phyloP scores from a whole-genome alignment of 371 early-diverging fungal genomes.

The Saksenaea vasiformis region DNA sequence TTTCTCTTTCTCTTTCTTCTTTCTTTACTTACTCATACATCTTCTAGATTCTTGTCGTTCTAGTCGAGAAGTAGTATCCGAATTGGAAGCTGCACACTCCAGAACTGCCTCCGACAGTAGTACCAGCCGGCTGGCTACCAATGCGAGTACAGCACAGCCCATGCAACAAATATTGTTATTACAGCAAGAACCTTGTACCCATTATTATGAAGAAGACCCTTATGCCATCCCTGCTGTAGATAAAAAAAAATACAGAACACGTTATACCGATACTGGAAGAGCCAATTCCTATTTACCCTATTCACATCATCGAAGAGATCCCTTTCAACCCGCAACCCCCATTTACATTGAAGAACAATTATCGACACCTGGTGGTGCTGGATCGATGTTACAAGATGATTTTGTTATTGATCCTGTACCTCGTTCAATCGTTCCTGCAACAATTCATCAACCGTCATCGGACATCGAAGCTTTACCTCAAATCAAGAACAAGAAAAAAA shows the following conservation, averaged over 20 bases:
- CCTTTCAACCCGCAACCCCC: conserved; percentile 27
- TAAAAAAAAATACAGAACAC: conserved; percentile 6
- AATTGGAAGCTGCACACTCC: conserved; percentile 32
- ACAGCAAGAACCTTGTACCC: background rate
- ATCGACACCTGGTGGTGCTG: conserved; percentile 15
- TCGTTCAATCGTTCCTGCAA: background rate
- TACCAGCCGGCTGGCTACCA: conserved; percentile 29
- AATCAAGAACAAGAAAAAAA: conserved; percentile 13
- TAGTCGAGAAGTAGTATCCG: conserved; percentile 10
- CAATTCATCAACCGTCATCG: background rate
- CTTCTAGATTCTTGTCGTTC: background rate
- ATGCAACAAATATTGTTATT: conserved; percentile 1
- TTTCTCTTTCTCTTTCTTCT: no score
- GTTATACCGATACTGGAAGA: conserved; percentile 10
- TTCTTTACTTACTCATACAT: background rate
- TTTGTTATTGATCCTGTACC: conserved; percentile 6
- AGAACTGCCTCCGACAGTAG: conserved; percentile 46
- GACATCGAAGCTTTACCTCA: conserved; percentile 9
- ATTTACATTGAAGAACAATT: conserved; percentile 42
- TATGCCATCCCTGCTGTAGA: conserved; percentile 23
- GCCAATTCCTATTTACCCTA: conserved; percentile 52
- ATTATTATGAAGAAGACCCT: conserved; percentile 35
- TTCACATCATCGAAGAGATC: conserved; percentile 43
- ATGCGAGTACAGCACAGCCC: conserved; percentile 1
- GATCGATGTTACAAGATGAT: conserved; percentile 30